Conservation (phyloP, 768 basidiomycete species). For the Crassisporium funariophilum region DNA sequence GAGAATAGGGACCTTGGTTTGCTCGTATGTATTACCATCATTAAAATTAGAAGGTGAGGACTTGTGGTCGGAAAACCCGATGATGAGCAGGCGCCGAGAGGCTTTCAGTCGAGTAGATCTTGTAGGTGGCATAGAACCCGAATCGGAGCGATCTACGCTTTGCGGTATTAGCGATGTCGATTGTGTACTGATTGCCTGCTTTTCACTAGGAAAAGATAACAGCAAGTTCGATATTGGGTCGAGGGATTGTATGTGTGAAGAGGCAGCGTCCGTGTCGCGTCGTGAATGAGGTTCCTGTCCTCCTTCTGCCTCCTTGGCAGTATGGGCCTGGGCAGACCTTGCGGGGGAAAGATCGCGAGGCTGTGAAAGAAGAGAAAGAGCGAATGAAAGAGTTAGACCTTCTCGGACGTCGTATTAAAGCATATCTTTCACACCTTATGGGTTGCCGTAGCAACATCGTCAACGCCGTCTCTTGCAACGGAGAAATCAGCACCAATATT, state of each 20-base stretch:
- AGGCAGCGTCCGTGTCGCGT: too few species aligned
- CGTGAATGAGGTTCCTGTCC: too few species aligned
- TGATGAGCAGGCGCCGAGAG: conserved; percentile 12
- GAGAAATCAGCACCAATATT: too few species aligned
- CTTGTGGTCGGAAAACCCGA: conserved; percentile 12
- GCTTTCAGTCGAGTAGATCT: conserved; percentile 17
- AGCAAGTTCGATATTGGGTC: conserved; percentile 11
- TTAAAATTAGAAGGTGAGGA: neutral
- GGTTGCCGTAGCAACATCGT: conserved; percentile 24
- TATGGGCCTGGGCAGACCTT: too few species aligned
- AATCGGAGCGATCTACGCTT: conserved; percentile 22
- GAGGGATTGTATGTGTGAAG: neutral
- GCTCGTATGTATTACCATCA: neutral
- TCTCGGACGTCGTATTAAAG: too few species aligned
- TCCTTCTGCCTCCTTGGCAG: too few species aligned
- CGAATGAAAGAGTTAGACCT: conserved; percentile 1
- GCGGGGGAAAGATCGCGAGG: too few species aligned
- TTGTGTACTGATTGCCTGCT: conserved; percentile 2
- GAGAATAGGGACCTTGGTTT: conserved; percentile 3
- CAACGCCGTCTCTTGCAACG: neutral
- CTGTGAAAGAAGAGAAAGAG: neutral
- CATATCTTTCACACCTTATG: conserved; percentile 11
- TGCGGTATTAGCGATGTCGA: neutral
- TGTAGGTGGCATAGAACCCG: conserved; percentile 7
- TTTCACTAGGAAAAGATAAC: conserved; percentile 14